A percentile compares a stretch with the other conserved stretches of the same genome.
phyloP scores from a whole-genome alignment of 805 yeast species.

The Wickerhamomyces mucosus region DNA sequence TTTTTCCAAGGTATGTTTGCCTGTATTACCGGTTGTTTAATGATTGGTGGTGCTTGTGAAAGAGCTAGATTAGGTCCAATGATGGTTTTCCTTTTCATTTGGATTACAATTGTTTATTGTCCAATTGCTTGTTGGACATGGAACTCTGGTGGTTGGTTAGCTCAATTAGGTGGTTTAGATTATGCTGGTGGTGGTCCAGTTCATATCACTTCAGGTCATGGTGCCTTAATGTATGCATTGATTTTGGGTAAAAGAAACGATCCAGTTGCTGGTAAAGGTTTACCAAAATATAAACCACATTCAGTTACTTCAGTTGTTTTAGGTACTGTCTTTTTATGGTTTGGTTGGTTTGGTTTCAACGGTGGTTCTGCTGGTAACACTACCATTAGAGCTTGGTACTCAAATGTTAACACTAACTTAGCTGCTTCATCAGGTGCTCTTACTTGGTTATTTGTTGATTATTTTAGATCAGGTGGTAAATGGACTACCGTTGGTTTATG shows the following conservation, averaged over 20 bases:
- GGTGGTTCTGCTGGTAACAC: conserved; percentile 97
- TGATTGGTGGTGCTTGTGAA: conserved; percentile 98
- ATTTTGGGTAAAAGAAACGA: conserved; percentile 89
- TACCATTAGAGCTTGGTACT: conserved; percentile 88
- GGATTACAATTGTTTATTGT: conserved; percentile 94
- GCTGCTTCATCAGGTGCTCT: conserved; percentile 93
- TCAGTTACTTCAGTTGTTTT: conserved; percentile 83
- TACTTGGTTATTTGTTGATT: conserved; percentile 90
- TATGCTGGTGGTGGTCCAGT: conserved; percentile 99
- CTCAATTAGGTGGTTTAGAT: conserved; percentile 75
- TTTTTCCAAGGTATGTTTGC: conserved; percentile 98
- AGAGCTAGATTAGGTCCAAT: conserved; percentile 93
- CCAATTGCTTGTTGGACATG: conserved; percentile 98
- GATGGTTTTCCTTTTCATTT: conserved; percentile 88
- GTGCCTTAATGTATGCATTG: conserved; percentile 90
- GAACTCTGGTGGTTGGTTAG: conserved; percentile 91
- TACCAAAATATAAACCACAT: conserved; percentile 91
- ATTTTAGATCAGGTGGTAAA: conserved; percentile 67
- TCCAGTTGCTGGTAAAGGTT: conserved; percentile 53
- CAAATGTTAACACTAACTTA: conserved; percentile 83
- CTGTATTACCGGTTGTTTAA: conserved; percentile 80
- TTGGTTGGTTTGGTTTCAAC: conserved; percentile 99
- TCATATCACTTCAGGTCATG: conserved; percentile 88
- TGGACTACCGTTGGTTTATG: conserved; percentile 94
- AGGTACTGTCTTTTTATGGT: conserved; percentile 93